These are phyloP conservation scores for Rhizopus delemar DNA, from an alignment of 371 early-diverging fungal species.

Conservation along the genomic window DNA sequence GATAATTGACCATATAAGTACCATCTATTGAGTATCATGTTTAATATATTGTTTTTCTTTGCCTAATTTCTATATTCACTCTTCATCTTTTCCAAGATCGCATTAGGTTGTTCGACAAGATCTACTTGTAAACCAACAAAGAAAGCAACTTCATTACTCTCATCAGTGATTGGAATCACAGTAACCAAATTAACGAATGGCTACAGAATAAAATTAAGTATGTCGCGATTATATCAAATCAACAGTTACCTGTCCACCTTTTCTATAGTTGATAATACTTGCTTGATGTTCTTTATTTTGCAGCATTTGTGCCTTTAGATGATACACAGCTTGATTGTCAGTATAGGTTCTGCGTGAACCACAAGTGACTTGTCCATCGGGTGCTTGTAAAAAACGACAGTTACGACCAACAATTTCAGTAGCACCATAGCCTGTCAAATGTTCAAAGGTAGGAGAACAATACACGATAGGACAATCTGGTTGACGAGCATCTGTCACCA, in stretches of 20 bases:
- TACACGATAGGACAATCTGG: slow-evolving; percentile 63
- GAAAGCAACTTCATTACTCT: slow-evolving; percentile 49
- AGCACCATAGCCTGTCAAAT: slow-evolving; percentile 63
- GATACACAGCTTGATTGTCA: slow-evolving; percentile 60
- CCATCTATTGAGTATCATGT: slow-evolving; percentile 33
- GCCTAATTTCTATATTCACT: slow-evolving; percentile 15
- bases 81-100: slow-evolving; percentile 62
- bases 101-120: slow-evolving; percentile 70
- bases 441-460: slow-evolving; percentile 63
- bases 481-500: slow-evolving; percentile 58
- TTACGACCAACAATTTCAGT: slow-evolving; percentile 65
- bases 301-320: slow-evolving; percentile 54
- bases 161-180: slow-evolving; percentile 61
- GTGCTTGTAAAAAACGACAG: slow-evolving; percentile 71
- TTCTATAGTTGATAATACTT: slow-evolving; percentile 67
- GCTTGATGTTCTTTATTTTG: slow-evolving; percentile 65
- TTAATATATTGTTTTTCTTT: not conserved
- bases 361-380: slow-evolving; percentile 53
- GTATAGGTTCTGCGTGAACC: slow-evolving; percentile 61
- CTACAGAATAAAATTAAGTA: slow-evolving; percentile 12
- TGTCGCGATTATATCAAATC: not conserved
- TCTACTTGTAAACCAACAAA: slow-evolving; percentile 77
- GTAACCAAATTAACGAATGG: slow-evolving; percentile 78
- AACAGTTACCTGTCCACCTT: slow-evolving; percentile 55
- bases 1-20: slow-evolving; percentile 60